Base-by-base conservation (phyloP, 2,329 filamentous ascomycete species). In the Ophiostoma quercus region DNA sequence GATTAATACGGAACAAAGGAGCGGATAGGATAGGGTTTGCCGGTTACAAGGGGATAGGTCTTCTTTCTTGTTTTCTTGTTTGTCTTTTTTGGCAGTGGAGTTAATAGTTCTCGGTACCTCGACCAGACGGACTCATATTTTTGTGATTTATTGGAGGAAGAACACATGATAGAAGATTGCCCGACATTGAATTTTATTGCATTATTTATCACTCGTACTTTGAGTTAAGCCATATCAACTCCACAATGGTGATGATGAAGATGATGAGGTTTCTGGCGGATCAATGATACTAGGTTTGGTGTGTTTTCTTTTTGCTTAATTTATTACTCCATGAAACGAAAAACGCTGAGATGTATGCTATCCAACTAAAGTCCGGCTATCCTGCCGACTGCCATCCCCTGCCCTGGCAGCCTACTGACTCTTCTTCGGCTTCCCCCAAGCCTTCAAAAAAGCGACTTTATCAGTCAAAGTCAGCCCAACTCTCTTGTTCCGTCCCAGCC, bases 401-500 rank as follows among this genome's bases (percentile, higher is more conserved):
- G 43, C 19, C 7, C 19, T n/a, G 6, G 1, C 19, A 47, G 5
- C 19, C 19, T 41, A 39, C 19, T 65, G 32, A 11, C 29, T 66
- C 25, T 68, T 71, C 47, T n/a, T 80, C 67, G 79, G 80, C 63
- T 80, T 81, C 9, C 77, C 79, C 79, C 84, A 94, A 39, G 89
- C 88, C 69, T 89, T 84, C 37, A 96, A 84, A 79, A 99, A 99
- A 6, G 88, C 87, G 32, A 84, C 82, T 83, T 99, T 99, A 72
- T 98, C 92, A 75, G 85, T 82, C 69, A 96, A 84, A 0, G 92
- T 93, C 74, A 99, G 78, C 0, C 91, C 93, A 0, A 99, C 92
- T 70, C 94, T 85, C 82, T 96, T 96, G 54, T 95, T 94, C 72
- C 95, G 84, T 1, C 94, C 92, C 68, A 99, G 79, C 68, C 94